Conservation (phyloP, 768 basidiomycete genomes). For the Coprinellus micaceus region DNA sequence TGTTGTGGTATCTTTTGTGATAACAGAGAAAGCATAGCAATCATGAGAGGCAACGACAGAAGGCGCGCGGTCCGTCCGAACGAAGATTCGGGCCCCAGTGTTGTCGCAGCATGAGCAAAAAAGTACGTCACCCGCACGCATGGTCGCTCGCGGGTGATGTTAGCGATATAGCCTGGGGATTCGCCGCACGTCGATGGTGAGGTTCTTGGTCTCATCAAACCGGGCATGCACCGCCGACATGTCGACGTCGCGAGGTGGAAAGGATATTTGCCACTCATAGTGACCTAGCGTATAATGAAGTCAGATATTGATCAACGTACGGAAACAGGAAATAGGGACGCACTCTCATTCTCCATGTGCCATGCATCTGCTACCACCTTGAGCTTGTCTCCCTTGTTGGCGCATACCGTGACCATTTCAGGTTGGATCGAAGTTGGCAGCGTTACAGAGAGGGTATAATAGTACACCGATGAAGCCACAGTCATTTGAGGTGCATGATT, state of each 20-base stretch:
- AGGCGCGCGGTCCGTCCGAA: too few relatives aligned
- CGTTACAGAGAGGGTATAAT: slow-evolving; percentile 44
- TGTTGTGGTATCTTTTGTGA: too few relatives aligned
- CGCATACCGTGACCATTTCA: slow-evolving; percentile 64
- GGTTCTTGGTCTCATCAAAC: slow-evolving; percentile 41
- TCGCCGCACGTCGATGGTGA: slow-evolving; percentile 44
- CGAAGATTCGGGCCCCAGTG: too few relatives aligned
- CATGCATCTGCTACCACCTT: slow-evolving; percentile 60
- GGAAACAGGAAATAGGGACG: slow-evolving; percentile 23
- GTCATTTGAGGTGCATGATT: slow-evolving; percentile 39
- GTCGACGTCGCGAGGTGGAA: slow-evolving; percentile 52
- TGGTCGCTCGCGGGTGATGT: neutral
- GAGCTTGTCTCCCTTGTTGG: slow-evolving; percentile 55
- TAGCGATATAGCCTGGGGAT: slow-evolving; percentile 8
- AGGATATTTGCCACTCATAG: slow-evolving; percentile 59
- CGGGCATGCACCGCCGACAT: slow-evolving; percentile 50
- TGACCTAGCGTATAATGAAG: slow-evolving; percentile 38
- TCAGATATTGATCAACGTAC: neutral
- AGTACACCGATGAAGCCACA: slow-evolving; percentile 35
- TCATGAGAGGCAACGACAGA: too few relatives aligned
- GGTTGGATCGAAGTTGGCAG: slow-evolving; percentile 47
- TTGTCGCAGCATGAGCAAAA: too few relatives aligned
- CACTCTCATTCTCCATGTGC: slow-evolving; percentile 58
- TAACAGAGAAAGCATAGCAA: too few relatives aligned
- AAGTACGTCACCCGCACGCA: neutral